These are phyloP conservation scores for Leucocoprinus birnbaumii DNA, from an alignment of 768 basidiomycete genomes.

Conservation along the genomic window DNA sequence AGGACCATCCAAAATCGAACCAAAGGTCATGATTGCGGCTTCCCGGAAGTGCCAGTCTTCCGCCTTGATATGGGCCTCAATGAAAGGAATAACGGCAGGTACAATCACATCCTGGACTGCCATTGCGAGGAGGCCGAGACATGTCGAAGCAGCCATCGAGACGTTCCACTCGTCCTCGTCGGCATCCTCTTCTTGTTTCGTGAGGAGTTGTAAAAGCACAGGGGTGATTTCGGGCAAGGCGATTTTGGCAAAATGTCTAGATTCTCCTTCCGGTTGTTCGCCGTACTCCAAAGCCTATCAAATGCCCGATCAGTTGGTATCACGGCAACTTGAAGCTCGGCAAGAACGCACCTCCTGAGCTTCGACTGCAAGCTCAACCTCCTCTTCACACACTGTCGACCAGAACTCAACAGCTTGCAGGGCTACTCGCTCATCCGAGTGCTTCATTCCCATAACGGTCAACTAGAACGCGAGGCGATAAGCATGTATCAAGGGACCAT, in stretches of 20 bases:
- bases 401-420: conserved; percentile 98
- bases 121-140: conserved; percentile 82
- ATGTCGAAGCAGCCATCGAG: conserved; percentile 95
- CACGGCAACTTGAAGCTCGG: not conserved
- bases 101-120: conserved; percentile 92
- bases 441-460: conserved; percentile 97
- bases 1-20: conserved; percentile 95
- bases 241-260: conserved; percentile 89
- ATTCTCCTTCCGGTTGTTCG: conserved; percentile 81
- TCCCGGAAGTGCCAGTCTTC: conserved; percentile 95
- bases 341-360: conserved; percentile 71
- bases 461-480: conserved; percentile 46
- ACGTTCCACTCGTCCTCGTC: conserved; percentile 99
- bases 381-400: conserved; percentile 98
- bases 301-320: conserved; percentile 12
- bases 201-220: conserved; percentile 84
- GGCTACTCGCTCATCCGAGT: conserved; percentile 85
- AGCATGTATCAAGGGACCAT: conserved; percentile 17
- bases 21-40: conserved; percentile 98
- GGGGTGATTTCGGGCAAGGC: conserved; percentile 95
- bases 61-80: conserved; percentile 91
- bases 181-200: conserved; percentile 93
- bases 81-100: conserved; percentile 93
- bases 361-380: conserved; percentile 88
- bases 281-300: conserved; percentile 84